A percentile compares a stretch with the other conserved stretches of the same genome.
Evolutionary conservation across 23 red algal species (phyloP).

Genomic region (Chondrus crispus): DNA sequence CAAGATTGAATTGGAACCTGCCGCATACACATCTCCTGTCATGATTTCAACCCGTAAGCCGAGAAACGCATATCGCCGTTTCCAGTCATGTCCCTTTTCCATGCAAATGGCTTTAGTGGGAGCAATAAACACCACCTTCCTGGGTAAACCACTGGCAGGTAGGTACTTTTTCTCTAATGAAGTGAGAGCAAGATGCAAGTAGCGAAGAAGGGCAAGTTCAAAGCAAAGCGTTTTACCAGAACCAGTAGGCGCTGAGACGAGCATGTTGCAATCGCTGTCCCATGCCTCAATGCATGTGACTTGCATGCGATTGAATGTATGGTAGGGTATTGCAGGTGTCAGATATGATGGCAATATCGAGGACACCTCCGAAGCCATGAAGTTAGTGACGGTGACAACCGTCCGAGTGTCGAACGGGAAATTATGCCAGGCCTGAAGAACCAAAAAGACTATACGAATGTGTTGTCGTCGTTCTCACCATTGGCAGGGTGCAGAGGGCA

Average conservation of each 20-base stretch:
- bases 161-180: neutral
- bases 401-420: no score
- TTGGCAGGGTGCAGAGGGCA: no score
- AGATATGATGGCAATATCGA: conserved; percentile 16
- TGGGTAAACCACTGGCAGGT: neutral
- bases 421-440: no score
- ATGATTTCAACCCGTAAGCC: conserved; percentile 2
- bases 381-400: no score
- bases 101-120: conserved; percentile 38
- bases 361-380: no score
- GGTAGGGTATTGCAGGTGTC: conserved; percentile 8
- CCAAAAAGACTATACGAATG: no score
- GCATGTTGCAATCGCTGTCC: conserved; percentile 37
- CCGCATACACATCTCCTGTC: conserved; percentile 7
- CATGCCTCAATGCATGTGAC: conserved; percentile 61
- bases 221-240: conserved; percentile 64
- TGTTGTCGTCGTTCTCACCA: no score
- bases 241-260: conserved; percentile 72
- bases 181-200: neutral
- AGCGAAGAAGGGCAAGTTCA: conserved; percentile 71
- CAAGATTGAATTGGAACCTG: neutral
- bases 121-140: conserved; percentile 48
- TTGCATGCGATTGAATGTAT: conserved; percentile 67
- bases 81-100: conserved; percentile 36
- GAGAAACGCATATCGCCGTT: neutral